These are phyloP conservation scores for Rhodosorus marinus DNA, from an alignment of 23 red algal species.

Conservation along the genomic window DNA sequence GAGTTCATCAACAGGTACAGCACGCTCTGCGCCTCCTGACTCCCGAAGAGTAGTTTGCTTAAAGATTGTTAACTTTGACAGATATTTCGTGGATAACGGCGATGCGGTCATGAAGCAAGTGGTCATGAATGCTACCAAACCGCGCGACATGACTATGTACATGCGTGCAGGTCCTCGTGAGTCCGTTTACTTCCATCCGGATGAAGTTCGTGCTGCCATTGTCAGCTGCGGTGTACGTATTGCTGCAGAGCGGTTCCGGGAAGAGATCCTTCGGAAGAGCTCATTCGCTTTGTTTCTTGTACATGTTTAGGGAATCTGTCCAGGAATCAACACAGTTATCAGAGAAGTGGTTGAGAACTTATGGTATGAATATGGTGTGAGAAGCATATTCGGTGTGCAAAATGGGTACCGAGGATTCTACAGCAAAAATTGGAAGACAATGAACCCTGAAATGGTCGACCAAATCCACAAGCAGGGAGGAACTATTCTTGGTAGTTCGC, in stretches of 20 bases:
- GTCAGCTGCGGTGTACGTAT: slow-evolving; percentile 85
- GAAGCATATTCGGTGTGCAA: slow-evolving; percentile 48
- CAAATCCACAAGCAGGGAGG: slow-evolving; percentile 65
- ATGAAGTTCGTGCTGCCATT: slow-evolving; percentile 55
- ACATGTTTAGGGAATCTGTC: too few species aligned
- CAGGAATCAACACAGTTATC: slow-evolving; percentile 86
- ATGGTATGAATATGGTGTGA: slow-evolving; percentile 36
- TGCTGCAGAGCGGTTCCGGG: too few species aligned
- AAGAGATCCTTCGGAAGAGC: too few species aligned
- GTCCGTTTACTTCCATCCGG: slow-evolving; percentile 20
- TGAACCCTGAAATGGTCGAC: slow-evolving; percentile 31
- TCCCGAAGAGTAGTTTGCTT: too few species aligned
- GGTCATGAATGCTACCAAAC: slow-evolving; percentile 8
- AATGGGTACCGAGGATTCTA: slow-evolving; percentile 94
- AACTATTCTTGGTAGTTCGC: slow-evolving; percentile 45
- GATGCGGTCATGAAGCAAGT: slow-evolving; percentile 7
- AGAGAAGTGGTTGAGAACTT: slow-evolving; percentile 41
- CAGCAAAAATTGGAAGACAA: slow-evolving; percentile 21
- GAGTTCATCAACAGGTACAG: too few species aligned
- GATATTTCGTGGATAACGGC: background rate
- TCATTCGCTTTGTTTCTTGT: too few species aligned
- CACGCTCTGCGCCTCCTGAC: too few species aligned
- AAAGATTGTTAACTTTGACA: background rate
- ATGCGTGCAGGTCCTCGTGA: slow-evolving; percentile 48
- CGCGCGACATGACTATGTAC: slow-evolving; percentile 11